These are phyloP conservation scores for Penicillium turbatum DNA, from an alignment of 495 filamentous ascomycete genomes.

Conservation along the genomic window DNA sequence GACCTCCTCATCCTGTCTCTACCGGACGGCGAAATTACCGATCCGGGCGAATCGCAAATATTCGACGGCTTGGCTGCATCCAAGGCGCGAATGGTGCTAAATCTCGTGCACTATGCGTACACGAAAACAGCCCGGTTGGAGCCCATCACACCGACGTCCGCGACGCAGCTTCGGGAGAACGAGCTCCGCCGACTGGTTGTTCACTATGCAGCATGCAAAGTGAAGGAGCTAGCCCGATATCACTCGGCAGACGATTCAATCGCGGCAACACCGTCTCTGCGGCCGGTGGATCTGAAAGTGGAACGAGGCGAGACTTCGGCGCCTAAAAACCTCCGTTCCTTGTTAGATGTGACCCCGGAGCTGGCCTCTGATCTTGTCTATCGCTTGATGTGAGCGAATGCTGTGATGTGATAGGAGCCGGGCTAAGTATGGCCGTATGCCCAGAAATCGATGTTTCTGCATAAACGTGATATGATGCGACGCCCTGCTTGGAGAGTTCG, in stretches of 20 bases:
- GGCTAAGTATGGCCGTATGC: background rate
- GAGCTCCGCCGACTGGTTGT: conserved; percentile 42
- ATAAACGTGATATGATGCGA: background rate
- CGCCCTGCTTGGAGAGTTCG: conserved; percentile 7
- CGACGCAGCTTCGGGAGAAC: conserved; percentile 45
- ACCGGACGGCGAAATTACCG: conserved; percentile 11
- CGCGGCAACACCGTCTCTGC: conserved; percentile 20
- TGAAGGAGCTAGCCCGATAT: conserved; percentile 40
- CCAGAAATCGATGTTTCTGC: conserved; percentile 4
- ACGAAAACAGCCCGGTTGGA: conserved; percentile 42
- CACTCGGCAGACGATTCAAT: conserved; percentile 31
- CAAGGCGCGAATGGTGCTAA: conserved; percentile 37
- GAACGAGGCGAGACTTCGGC: conserved; percentile 20
- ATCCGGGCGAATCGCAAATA: conserved; percentile 15
- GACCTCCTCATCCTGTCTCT: conserved; percentile 35
- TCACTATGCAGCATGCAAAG: conserved; percentile 44
- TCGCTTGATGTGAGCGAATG: conserved; percentile 35
- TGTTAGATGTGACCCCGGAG: conserved; percentile 41
- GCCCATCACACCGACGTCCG: conserved; percentile 39
- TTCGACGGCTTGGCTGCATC: conserved; percentile 21
- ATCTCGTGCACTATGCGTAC: conserved; percentile 41
- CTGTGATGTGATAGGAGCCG: conserved; percentile 10
- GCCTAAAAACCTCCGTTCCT: conserved; percentile 30
- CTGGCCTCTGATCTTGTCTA: conserved; percentile 47
- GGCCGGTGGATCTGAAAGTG: conserved; percentile 15